Percentiles rank a stretch among this genome's conserved stretches.
Conservation (phyloP, 176 grass and related monocot genomes). For the Tillandsia leiboldiana region DNA sequence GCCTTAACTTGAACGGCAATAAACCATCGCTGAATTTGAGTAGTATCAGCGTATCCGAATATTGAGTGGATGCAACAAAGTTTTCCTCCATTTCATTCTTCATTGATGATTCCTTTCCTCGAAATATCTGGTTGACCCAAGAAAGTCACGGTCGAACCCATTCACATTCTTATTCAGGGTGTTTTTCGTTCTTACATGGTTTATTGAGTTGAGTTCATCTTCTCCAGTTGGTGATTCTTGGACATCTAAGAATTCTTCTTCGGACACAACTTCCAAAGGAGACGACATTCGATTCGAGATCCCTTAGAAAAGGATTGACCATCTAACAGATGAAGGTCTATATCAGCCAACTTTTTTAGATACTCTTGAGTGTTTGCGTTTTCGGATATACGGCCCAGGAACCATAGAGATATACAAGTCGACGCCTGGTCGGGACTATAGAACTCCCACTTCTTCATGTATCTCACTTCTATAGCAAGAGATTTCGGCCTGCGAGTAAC, state of each 20-base stretch:
- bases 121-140: not conserved
- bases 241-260: conserved; percentile 22
- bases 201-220: not conserved
- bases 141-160: not conserved
- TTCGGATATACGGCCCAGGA: conserved; percentile 34
- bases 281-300: not conserved
- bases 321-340: conserved; percentile 8
- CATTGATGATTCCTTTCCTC: conserved; percentile 1
- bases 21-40: conserved; percentile 50
- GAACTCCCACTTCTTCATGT: conserved; percentile 95
- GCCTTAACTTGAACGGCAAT: conserved; percentile 48
- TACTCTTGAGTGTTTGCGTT: conserved; percentile 29
- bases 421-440: conserved; percentile 67
- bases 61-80: conserved; percentile 24
- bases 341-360: conserved; percentile 24
- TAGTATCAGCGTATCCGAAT: conserved; percentile 52
- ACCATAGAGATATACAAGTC: conserved; percentile 38
- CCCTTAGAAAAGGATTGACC: not conserved
- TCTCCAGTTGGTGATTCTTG: not conserved
- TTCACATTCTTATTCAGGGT: conserved; percentile 3
- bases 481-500: conserved; percentile 46
- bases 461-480: conserved; percentile 67
- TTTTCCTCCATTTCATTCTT: not conserved
- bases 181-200: conserved; percentile 5
- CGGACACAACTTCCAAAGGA: conserved; percentile 15